phyloP scores from a whole-genome alignment of 306 rosid species.

The Castanea crenata region DNA sequence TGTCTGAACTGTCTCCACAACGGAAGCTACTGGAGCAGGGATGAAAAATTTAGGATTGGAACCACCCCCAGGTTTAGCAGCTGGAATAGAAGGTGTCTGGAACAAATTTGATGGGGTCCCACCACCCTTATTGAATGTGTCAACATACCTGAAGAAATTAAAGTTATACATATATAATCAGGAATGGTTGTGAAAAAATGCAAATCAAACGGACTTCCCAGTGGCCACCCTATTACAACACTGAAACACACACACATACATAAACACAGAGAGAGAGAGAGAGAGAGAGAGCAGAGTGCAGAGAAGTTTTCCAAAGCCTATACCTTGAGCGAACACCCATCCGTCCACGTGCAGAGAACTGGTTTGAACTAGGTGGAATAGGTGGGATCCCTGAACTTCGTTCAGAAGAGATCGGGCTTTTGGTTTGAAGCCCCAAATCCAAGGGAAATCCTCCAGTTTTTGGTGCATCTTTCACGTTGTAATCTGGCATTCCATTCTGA shows the following conservation, averaged over 20 bases:
- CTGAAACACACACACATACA: neutral
- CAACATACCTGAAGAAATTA: slow-evolving; percentile 65
- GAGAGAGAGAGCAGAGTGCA: neutral
- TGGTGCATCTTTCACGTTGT: slow-evolving; percentile 64
- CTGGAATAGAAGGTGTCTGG: slow-evolving; percentile 62
- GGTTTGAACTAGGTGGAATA: slow-evolving; percentile 73
- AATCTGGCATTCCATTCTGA: slow-evolving; percentile 65
- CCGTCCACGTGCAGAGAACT: slow-evolving; percentile 76
- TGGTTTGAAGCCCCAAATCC: slow-evolving; percentile 32
- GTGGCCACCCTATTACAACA: neutral
- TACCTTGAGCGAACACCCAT: slow-evolving; percentile 86
- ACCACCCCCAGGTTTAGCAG: slow-evolving; percentile 57
- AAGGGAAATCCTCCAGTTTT: slow-evolving; percentile 46
- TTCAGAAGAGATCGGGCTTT: slow-evolving; percentile 44
- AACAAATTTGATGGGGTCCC: slow-evolving; percentile 67
- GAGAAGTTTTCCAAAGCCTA: neutral
- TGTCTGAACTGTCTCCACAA: slow-evolving; percentile 50
- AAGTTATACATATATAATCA: neutral
- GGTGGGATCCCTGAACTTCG: slow-evolving; percentile 72
- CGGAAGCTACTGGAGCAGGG: slow-evolving; percentile 57
- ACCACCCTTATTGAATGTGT: slow-evolving; percentile 81
- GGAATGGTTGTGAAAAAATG: neutral
- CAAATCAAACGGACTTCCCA: neutral
- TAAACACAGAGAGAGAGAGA: neutral
- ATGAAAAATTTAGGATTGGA: slow-evolving; percentile 72